Evolutionary conservation across 2,329 filamentous ascomycete genomes (phyloP), one percentile per base, ranked within the genome.

Genomic region (Venturia oleaginea): DNA sequence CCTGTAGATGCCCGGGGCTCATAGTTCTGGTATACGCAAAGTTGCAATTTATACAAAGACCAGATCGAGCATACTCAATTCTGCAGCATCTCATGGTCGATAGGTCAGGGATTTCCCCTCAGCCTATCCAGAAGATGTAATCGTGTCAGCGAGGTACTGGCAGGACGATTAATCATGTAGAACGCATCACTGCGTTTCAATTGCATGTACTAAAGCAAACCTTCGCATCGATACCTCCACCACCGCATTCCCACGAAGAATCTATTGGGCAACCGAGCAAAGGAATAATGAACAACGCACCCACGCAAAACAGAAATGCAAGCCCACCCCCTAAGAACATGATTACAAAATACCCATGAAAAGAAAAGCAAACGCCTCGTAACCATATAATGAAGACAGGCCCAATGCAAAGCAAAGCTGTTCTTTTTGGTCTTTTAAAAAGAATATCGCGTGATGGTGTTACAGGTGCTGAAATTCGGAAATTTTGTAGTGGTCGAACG

Each of bases 401-500:
- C 43, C 51, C 27, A n/a, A 34, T n/a, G 24, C 27, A 55, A 86
- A 66, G 34, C 2, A 42, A 40, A 46, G 6, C 13, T 22, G 13
- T 19, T 61, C 59, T 61, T 61, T 61, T 61, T 61, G 59, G 40
- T 61, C 59, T 55, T 55, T 55, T 55, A 17, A 27, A 61, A 61
- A 30, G 34, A 22, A 27, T 22, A 61, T 46, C 59, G 40, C 22
- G 34, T 27, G 34, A 42, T 42, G 27, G 22, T 59, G 22, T 15
- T 42, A 61, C 40, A 55, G 27, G 27, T 55, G 27, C 24, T 61
- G 34, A 27, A 42, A 17, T 42, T 42, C 6, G 22, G 24, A 40
- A 2, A 3, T 17, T 42, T 61, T 61, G 30, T 27, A 22, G 5
- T 27, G 59, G 15, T 34, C 27, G 27, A 55, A 17, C 13, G 17